A percentile compares a stretch with the other conserved stretches of the same genome.
phyloP scores from a whole-genome alignment of 164 flowering plant genomes.

The Chloranthus sessilifolius region DNA sequence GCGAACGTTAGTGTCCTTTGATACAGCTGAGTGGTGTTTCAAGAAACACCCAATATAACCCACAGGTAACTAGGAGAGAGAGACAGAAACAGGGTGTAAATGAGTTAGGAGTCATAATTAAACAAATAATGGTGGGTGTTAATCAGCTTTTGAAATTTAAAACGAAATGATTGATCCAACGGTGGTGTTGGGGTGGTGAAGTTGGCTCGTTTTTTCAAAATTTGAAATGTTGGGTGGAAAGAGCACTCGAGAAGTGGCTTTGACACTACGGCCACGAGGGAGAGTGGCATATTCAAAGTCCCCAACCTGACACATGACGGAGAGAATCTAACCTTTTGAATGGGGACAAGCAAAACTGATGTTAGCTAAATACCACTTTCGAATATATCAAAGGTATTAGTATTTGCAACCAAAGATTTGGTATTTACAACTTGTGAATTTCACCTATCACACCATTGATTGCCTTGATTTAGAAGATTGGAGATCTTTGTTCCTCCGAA shows the following conservation, averaged over 20 bases:
- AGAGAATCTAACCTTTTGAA: constrained; percentile 24
- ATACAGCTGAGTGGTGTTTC: too few relatives aligned
- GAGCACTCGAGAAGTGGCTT: background rate
- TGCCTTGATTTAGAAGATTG: too few relatives aligned
- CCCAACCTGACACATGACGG: constrained; percentile 6
- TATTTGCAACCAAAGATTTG: constrained; percentile 8
- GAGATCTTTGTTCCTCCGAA: too few relatives aligned
- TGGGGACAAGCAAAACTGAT: constrained; percentile 21
- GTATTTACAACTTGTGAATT: too few relatives aligned
- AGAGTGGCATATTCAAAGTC: constrained; percentile 10
- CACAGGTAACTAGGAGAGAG: too few relatives aligned
- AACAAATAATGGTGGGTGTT: too few relatives aligned
- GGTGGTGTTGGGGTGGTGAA: background rate
- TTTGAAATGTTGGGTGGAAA: constrained; percentile 11
- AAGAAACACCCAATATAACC: background rate
- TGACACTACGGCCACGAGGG: background rate
- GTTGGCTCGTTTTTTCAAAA: constrained; percentile 12
- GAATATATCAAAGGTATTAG: constrained; percentile 2
- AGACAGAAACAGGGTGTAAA: too few relatives aligned
- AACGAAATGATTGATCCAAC: constrained; percentile 16
- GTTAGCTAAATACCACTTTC: constrained; percentile 18
- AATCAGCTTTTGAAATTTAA: too few relatives aligned
- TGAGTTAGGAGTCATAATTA: too few relatives aligned
- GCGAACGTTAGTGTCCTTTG: background rate
- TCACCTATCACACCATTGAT: too few relatives aligned